Conservation (phyloP, 2,329 filamentous ascomycete species). For the Claviceps pazoutovae region DNA sequence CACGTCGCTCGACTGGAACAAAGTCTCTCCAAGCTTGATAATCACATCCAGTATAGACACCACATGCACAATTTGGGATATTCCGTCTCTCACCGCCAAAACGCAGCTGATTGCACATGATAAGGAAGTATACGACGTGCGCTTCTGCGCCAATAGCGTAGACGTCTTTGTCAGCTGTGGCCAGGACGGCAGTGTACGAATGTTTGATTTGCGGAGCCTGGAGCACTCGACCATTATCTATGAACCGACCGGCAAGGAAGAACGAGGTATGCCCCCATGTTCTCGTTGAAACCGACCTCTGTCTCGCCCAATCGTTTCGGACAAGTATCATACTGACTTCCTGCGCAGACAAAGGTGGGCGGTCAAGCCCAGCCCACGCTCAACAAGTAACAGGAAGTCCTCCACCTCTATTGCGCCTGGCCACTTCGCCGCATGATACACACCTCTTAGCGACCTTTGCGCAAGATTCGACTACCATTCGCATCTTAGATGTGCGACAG, state of each 20-base stretch:
- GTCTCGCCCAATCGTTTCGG: background rate
- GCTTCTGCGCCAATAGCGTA: constrained; percentile 96
- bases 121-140: constrained; percentile 96
- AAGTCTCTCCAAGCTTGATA: constrained; percentile 87
- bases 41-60: constrained; percentile 99
- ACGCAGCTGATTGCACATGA: constrained; percentile 97
- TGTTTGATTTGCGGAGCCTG: constrained; percentile 93
- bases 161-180: constrained; percentile 98
- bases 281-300: background rate
- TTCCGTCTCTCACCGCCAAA: constrained; percentile 92
- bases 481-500: constrained; percentile 90
- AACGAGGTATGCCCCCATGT: constrained; percentile 40
- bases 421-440: constrained; percentile 87
- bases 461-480: constrained; percentile 79
- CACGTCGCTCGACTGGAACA: constrained; percentile 96
- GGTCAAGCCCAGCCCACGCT: constrained; percentile 60
- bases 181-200: constrained; percentile 91
- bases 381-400: constrained; percentile 66
- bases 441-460: constrained; percentile 96
- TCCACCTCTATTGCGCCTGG: constrained; percentile 64
- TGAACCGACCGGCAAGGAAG: constrained; percentile 81
- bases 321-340: constrained; percentile 9
- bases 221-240: constrained; percentile 99
- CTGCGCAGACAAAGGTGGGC: constrained; percentile 34
- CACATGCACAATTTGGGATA: constrained; percentile 99